Base-by-base conservation (phyloP, 768 basidiomycete genomes). In the Pleurotus eryngii region DNA sequence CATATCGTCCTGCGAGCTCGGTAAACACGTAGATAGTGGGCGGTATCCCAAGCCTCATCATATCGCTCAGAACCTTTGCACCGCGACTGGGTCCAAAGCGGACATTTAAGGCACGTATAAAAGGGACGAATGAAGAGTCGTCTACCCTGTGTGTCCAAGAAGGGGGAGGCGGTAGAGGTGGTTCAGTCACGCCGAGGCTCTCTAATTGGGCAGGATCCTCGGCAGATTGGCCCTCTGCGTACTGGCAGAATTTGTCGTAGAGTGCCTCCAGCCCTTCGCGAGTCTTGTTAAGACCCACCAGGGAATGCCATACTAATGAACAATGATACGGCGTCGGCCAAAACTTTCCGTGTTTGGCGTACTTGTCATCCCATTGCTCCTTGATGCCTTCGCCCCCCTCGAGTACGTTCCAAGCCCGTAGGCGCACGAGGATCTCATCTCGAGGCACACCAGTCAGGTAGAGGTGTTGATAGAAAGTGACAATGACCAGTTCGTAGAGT, bases 371-470 rank as follows among this genome's bases (percentile, higher is more conserved):
- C 30, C 30, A 35, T 55, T 30, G 47, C 35, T 59, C 24, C 61
- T 53, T 27, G 7, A 60, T 50, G 45, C 57, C 59, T 3, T 55
- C 39, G 39, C 53, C 59, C 37, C 63, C 58, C 7, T 49, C 39
- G 42, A 55, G 37, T 27, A 20, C 35, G 39, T 37, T 43, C 38
- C 57, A 57, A 61, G 2, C 37, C 58, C 8, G 37, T 30, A 59
- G 51, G 4, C 56, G 57, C 7, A 30, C 15, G 1, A 76, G 47
- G 12, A 80, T 57, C 0, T 71, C 66, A 7, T 71, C 65, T 37
- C 71, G 54, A 27, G 87, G 85, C n/a, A 89, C 70, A 12, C 82
- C 85, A 38, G 75, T 68, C 5, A 75, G 59, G 55, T 76, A 76
- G 62, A 86, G 88, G 54, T 82, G 75, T 5, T 77, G 72, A 11